Evolutionary conservation across 768 basidiomycete genomes (phyloP).

Genomic region (Royoungia palumana): DNA sequence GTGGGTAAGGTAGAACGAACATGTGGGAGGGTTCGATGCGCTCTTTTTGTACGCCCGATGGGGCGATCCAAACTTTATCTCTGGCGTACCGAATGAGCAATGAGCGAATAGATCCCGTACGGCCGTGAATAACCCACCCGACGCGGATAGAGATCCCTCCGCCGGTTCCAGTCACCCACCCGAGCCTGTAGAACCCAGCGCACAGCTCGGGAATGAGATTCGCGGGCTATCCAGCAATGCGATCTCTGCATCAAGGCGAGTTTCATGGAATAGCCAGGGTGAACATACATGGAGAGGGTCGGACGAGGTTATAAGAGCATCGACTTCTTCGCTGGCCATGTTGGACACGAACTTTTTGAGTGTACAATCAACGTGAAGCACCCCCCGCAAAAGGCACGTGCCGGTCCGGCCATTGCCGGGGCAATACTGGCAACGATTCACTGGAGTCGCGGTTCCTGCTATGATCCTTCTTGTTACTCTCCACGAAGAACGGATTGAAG

Average conservation of each 20-base stretch:
- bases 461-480: too few species aligned
- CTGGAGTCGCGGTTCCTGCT: too few species aligned
- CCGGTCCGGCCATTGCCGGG: too few species aligned
- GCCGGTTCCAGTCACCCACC: constrained; percentile 92
- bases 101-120: not conserved
- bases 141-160: constrained; percentile 73
- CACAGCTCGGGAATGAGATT: constrained; percentile 88
- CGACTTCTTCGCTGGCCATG: constrained; percentile 31
- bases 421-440: too few species aligned
- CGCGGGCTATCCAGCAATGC: constrained; percentile 57
- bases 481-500: too few species aligned
- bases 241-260: not conserved
- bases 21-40: constrained; percentile 80
- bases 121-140: constrained; percentile 42
- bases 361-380: too few species aligned
- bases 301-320: constrained; percentile 53
- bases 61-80: constrained; percentile 80
- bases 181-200: constrained; percentile 77
- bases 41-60: constrained; percentile 90
- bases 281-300: constrained; percentile 60
- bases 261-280: too few species aligned
- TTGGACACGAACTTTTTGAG: not conserved
- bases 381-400: too few species aligned
- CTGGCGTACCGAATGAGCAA: constrained; percentile 30
- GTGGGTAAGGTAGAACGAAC: constrained; percentile 81